Evolutionary conservation across 1,284 basidiomycete species (phyloP), one percentile per base, ranked within the genome.

Genomic region (Apiotrichum porosum): DNA sequence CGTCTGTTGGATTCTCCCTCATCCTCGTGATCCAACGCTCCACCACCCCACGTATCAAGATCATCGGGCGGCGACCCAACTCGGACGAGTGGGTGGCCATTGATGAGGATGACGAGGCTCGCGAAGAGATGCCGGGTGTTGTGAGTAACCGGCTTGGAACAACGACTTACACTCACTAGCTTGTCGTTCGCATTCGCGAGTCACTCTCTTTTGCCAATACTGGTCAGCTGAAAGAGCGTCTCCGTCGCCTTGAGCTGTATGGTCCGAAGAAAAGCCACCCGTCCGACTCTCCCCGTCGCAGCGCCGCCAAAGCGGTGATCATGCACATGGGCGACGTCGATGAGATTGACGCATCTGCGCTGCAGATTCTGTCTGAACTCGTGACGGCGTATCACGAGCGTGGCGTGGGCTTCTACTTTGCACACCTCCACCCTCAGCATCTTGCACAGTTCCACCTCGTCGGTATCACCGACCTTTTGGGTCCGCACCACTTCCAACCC

Each of bases 121-220:
- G 88, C 60, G 84, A 84, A 56, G 79, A 84, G 40, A 70, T 77
- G 8, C 79, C 83, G 1, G 88, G 88, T 1, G 84, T 84, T 22
- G 65, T 68, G 37, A 57, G 66, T 58, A 13, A 10, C 15, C 33
- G 23, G 4, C 28, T 12, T 30, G 6, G n/a, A 14, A 18, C 6
- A 13, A 32, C 17, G 2, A 6, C 28, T 8, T 13, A 15, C 8
- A 21, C 13, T 17, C 19, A 1, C 14, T 31, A 69, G 64, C 75
- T 93, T 35, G 89, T 92, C 49, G 79, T 92, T 3, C 77, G 87
- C 22, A 83, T 93, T 42, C 75, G 86, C 36, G 88, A 92, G 73
- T 84, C 81, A 57, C 74, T 92, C 12, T 84, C 87, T 60, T 92
- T 92, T 62, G 87, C 90, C 18, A 94, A 94, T 66, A 90, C 89